phyloP scores from a whole-genome alignment of 2,329 filamentous ascomycete genomes.

The Pseudogymnoascus sp. region DNA sequence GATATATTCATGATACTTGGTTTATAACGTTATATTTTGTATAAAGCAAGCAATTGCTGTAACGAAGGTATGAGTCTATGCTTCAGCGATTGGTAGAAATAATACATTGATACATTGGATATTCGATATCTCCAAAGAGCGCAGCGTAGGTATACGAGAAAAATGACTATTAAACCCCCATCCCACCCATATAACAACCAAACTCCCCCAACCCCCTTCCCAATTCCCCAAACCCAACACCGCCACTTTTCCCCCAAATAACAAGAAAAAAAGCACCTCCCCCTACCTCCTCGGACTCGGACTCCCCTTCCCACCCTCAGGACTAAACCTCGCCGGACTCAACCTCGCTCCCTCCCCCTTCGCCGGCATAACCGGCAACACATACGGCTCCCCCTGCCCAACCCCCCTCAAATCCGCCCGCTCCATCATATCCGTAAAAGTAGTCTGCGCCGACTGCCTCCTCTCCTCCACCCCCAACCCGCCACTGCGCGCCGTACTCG shows the following conservation, averaged over 20 bases:
- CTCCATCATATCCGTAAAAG: slow-evolving; percentile 48
- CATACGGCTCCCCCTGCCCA: slow-evolving; percentile 34
- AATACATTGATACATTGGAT: not conserved
- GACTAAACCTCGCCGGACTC: not conserved
- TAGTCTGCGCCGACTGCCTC: slow-evolving; percentile 29
- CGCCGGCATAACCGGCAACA: slow-evolving; percentile 25
- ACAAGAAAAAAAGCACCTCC: not conserved
- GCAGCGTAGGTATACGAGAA: not conserved
- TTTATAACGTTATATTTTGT: not conserved
- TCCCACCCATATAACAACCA: not conserved
- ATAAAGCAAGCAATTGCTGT: not conserved
- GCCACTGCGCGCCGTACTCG: slow-evolving; percentile 31
- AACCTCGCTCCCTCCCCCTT: not conserved
- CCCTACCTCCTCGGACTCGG: not conserved
- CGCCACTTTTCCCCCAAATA: not conserved
- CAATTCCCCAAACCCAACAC: not conserved
- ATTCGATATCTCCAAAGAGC: not conserved
- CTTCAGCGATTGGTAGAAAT: not conserved
- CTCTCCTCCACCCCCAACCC: slow-evolving; percentile 17
- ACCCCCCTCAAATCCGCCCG: slow-evolving; percentile 36
- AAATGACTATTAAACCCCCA: not conserved
- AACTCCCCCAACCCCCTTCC: not conserved
- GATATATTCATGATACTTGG: not conserved
- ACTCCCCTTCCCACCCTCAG: not conserved
- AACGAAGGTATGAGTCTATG: not conserved